These are phyloP conservation scores for Aspergillus leporis DNA, from an alignment of 495 filamentous ascomycete genomes.

Conservation along the genomic window DNA sequence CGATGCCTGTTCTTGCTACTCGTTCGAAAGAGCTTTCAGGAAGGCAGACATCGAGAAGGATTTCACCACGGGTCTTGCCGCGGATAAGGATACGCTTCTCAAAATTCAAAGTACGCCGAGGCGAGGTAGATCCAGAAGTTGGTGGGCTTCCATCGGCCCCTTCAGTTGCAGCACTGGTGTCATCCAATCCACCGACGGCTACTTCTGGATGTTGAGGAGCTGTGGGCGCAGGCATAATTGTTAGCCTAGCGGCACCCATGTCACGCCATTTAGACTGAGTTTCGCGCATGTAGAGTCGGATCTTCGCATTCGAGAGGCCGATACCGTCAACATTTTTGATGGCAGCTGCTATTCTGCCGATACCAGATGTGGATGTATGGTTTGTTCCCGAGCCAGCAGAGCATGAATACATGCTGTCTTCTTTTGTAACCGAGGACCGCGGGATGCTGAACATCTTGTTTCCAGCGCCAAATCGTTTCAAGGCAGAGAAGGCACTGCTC, in stretches of 20 bases:
- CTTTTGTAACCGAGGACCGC: constrained; percentile 56
- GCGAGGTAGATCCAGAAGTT: constrained; percentile 38
- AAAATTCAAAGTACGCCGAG: constrained; percentile 38
- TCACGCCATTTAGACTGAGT: constrained; percentile 83
- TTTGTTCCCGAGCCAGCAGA: constrained; percentile 49
- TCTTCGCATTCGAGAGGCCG: constrained; percentile 74
- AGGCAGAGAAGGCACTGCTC: constrained; percentile 68
- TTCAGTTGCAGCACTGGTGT: constrained; percentile 21
- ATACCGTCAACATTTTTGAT: constrained; percentile 53
- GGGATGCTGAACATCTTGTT: constrained; percentile 78
- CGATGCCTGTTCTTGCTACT: constrained; percentile 79
- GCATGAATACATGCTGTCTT: constrained; percentile 62
- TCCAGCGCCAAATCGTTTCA: constrained; percentile 65
- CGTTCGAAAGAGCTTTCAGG: constrained; percentile 82
- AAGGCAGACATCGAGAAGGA: constrained; percentile 80
- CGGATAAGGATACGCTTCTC: constrained; percentile 82
- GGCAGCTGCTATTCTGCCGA: constrained; percentile 55
- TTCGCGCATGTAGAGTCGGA: constrained; percentile 77
- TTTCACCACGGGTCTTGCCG: constrained; percentile 63
- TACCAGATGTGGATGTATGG: constrained; percentile 52
- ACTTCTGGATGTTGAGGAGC: constrained; percentile 46
- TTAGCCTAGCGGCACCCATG: constrained; percentile 78
- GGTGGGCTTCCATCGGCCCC: constrained; percentile 27
- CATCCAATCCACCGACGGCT: constrained; percentile 31
- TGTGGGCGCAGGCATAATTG: constrained; percentile 70